Evolutionary conservation across 1,284 basidiomycete species (phyloP).

Genomic region (Cerrena zonata): DNA sequence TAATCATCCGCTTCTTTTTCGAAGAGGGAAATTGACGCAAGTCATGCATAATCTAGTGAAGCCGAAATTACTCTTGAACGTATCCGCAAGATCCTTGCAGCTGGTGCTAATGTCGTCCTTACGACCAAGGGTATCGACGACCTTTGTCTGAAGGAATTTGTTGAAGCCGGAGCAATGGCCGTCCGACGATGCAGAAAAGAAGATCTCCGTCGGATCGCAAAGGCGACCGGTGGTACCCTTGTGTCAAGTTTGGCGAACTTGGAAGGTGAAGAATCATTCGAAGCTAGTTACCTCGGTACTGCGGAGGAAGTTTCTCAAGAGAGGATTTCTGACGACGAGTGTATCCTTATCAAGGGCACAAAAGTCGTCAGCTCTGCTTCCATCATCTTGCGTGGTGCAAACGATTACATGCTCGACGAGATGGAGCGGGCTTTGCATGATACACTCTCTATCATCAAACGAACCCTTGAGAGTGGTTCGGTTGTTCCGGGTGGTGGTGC

Average conservation of each 20-base stretch:
- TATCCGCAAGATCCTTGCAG: conserved; percentile 90
- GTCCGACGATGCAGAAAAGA: conserved; percentile 97
- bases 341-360: conserved; percentile 95
- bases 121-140: conserved; percentile 99
- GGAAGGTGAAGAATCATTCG: conserved; percentile 97
- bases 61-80: conserved; percentile 94
- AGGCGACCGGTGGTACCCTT: conserved; percentile 92
- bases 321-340: conserved; percentile 96
- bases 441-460: conserved; percentile 90
- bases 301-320: conserved; percentile 98
- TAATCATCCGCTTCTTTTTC: conserved; percentile 7
- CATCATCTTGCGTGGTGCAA: conserved; percentile 92
- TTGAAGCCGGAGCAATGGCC: conserved; percentile 98
- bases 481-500: conserved; percentile 98
- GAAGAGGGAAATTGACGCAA: too few relatives aligned
- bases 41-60: conserved; percentile 52
- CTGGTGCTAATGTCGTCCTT: conserved; percentile 94
- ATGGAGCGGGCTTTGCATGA: conserved; percentile 98
- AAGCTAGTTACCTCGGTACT: conserved; percentile 80
- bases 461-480: conserved; percentile 91
- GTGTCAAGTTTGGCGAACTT: conserved; percentile 92
- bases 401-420: conserved; percentile 99
- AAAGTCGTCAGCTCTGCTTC: conserved; percentile 93
- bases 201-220: conserved; percentile 93
- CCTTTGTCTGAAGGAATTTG: conserved; percentile 96